Conservation (phyloP, 2,329 filamentous ascomycete species). For the Alternaria angustiovoidea region DNA sequence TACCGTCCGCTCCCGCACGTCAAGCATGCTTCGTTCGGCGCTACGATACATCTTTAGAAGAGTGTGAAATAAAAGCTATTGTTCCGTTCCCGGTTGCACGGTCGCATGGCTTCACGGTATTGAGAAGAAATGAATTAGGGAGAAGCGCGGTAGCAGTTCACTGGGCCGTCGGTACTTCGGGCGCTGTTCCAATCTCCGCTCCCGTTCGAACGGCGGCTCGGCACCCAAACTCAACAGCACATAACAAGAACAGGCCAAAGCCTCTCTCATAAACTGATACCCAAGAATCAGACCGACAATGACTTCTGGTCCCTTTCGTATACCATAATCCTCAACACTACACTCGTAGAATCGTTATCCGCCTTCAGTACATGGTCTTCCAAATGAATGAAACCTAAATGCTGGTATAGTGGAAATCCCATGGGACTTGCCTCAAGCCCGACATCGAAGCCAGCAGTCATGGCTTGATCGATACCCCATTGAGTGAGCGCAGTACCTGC, state of each 20-base stretch:
- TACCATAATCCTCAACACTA: background rate
- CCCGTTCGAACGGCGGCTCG: background rate
- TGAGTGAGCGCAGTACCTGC: slow-evolving; percentile 3
- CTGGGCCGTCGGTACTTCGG: background rate
- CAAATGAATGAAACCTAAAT: background rate
- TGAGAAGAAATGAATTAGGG: no score
- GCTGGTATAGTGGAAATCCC: slow-evolving; percentile 1
- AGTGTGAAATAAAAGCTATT: background rate
- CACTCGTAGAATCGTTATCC: background rate
- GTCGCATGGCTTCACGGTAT: background rate
- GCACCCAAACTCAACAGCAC: background rate
- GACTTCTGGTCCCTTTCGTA: background rate
- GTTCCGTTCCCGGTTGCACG: background rate
- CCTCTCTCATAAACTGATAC: background rate
- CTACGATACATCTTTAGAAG: background rate
- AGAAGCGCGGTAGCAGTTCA: background rate
- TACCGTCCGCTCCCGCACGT: background rate
- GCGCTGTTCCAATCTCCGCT: background rate
- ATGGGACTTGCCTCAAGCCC: background rate
- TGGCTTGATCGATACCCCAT: background rate
- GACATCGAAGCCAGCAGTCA: background rate
- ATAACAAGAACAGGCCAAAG: background rate
- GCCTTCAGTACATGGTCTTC: background rate
- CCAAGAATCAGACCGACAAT: background rate
- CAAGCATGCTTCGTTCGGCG: background rate